Percentiles rank a stretch among this genome's conserved stretches.
phyloP scores from a whole-genome alignment of 768 basidiomycete species.

The Amanita rimosa region DNA sequence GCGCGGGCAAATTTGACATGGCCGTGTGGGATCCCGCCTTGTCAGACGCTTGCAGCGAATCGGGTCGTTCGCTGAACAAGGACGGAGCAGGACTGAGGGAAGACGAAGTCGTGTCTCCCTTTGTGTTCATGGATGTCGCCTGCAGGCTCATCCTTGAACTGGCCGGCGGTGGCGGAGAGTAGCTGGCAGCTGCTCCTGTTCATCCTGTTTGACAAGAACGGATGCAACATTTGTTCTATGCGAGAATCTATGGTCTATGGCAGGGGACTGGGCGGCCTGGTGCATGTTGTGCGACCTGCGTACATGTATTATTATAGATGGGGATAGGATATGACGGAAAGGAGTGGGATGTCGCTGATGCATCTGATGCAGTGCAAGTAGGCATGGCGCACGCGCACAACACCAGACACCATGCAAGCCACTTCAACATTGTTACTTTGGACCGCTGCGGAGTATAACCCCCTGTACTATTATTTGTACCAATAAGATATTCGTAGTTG shows the following conservation, averaged over 20 bases:
- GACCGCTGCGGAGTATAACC: not conserved
- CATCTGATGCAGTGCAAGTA: too few relatives aligned
- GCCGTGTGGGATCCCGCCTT: conserved; percentile 33
- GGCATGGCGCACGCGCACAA: too few relatives aligned
- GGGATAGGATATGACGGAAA: not conserved
- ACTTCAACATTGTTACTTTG: not conserved
- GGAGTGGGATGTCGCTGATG: not conserved
- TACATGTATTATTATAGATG: conserved; percentile 4
- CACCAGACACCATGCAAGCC: not conserved
- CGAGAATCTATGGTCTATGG: not conserved
- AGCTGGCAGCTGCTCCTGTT: not conserved
- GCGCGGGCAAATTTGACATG: conserved; percentile 65
- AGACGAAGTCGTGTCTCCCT: conserved; percentile 73
- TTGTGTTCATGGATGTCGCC: conserved; percentile 94
- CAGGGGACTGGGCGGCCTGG: not conserved
- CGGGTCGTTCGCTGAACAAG: conserved; percentile 43
- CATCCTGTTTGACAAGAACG: not conserved
- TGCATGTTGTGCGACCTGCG: not conserved
- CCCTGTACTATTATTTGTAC: not conserved
- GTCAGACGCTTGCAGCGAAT: conserved; percentile 45
- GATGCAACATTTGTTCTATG: not conserved
- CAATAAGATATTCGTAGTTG: not conserved
- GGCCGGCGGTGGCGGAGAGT: conserved; percentile 45
- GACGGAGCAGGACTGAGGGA: conserved; percentile 29
- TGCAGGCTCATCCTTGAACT: conserved; percentile 90